These are phyloP conservation scores for Emmonsia crescens DNA, from an alignment of 2,329 filamentous ascomycete genomes.

Conservation along the genomic window DNA sequence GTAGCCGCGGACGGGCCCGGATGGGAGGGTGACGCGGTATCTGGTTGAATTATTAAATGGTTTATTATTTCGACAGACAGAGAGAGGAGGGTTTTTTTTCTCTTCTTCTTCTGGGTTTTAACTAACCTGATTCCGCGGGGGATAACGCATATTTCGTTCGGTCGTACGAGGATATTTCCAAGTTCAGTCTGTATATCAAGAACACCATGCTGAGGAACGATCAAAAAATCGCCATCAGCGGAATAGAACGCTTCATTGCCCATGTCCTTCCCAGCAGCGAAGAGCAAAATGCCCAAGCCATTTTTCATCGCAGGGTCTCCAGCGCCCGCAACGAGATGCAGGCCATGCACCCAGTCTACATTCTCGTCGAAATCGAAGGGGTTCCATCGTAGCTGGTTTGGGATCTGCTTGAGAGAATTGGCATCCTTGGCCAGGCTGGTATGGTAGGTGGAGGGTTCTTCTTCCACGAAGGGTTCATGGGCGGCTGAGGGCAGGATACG, in stretches of 20 bases:
- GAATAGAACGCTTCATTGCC: conserved; percentile 70
- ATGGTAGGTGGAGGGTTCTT: conserved; percentile 37
- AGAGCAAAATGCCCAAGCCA: conserved; percentile 71
- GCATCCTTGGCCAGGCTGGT: conserved; percentile 31
- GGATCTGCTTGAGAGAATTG: conserved; percentile 46
- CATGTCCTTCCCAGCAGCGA: conserved; percentile 71
- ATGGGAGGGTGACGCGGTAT: conserved; percentile 58
- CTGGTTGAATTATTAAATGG: conserved; percentile 12
- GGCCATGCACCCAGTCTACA: conserved; percentile 56
- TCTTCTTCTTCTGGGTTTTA: not conserved
- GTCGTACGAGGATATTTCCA: conserved; percentile 61
- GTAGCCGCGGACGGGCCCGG: conserved; percentile 57
- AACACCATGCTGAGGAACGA: conserved; percentile 63
- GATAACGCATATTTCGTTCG: conserved; percentile 67
- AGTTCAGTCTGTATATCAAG: conserved; percentile 70
- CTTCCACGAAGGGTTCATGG: conserved; percentile 41
- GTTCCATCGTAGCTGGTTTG: conserved; percentile 73
- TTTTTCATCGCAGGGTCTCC: conserved; percentile 70
- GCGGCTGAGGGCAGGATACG: conserved; percentile 55
- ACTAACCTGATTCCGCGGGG: conserved; percentile 54
- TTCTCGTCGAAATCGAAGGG: conserved; percentile 62
- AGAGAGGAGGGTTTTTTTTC: not conserved
- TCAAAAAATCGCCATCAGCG: conserved; percentile 66
- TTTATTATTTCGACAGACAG: not conserved
- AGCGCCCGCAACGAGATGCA: conserved; percentile 65